These are phyloP conservation scores for Barnettozyma wickerhamii DNA, from an alignment of 805 yeast species.

Conservation along the genomic window DNA sequence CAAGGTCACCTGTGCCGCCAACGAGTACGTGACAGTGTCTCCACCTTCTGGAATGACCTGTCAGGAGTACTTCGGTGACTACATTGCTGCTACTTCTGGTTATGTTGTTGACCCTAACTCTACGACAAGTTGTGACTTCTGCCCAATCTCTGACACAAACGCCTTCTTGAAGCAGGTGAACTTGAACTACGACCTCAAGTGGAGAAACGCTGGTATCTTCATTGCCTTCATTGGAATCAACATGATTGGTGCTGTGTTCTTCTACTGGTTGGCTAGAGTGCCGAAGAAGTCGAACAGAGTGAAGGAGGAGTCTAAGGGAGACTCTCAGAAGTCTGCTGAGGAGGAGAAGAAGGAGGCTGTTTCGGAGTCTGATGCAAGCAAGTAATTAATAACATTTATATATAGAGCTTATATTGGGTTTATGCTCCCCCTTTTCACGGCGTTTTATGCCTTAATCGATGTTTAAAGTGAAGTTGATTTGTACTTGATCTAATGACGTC, in stretches of 20 bases:
- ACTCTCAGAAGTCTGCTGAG: background rate
- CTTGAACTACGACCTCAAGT: conserved; percentile 43
- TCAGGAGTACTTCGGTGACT: conserved; percentile 43
- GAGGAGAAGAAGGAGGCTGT: background rate
- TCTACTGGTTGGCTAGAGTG: conserved; percentile 62
- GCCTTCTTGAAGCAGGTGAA: conserved; percentile 44
- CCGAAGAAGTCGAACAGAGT: conserved; percentile 51
- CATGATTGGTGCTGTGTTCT: conserved; percentile 37
- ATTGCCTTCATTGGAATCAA: conserved; percentile 39
- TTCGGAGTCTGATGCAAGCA: background rate
- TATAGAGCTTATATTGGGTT: too few relatives aligned
- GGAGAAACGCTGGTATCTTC: conserved; percentile 63
- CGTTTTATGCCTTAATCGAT: too few relatives aligned
- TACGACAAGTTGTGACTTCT: conserved; percentile 54
- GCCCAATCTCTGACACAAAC: conserved; percentile 56
- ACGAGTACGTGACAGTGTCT: conserved; percentile 42
- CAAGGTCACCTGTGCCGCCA: conserved; percentile 40
- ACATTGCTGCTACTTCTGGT: conserved; percentile 25
- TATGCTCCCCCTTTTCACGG: too few relatives aligned
- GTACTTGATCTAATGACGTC: too few relatives aligned
- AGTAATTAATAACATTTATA: too few relatives aligned
- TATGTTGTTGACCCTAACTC: conserved; percentile 8
- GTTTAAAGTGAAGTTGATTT: too few relatives aligned
- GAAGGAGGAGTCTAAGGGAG: conserved; percentile 10
- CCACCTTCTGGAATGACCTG: conserved; percentile 60